phyloP scores from a whole-genome alignment of 805 yeast genomes.

The Candida insectalens region DNA sequence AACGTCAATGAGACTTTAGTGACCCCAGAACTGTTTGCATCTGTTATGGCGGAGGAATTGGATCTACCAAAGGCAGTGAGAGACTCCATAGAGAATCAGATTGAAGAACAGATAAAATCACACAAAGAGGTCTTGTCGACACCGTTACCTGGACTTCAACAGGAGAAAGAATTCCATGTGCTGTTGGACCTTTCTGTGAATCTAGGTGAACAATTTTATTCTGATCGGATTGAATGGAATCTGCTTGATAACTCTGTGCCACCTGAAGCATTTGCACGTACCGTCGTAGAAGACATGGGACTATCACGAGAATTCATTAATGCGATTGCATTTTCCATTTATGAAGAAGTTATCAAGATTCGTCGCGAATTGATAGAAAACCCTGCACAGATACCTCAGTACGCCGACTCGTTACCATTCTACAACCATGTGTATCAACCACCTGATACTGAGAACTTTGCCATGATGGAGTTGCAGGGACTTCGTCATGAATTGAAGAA shows the following conservation, averaged over 20 bases:
- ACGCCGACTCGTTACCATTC: constrained; percentile 26
- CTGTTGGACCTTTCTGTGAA: constrained; percentile 75
- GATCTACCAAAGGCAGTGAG: constrained; percentile 66
- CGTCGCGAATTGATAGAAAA: constrained; percentile 74
- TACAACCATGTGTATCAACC: constrained; percentile 25
- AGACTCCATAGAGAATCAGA: constrained; percentile 54
- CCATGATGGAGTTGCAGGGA: constrained; percentile 28
- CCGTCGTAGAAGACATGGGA: constrained; percentile 79
- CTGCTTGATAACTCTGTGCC: constrained; percentile 42
- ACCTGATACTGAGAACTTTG: constrained; percentile 9
- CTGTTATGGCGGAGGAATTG: constrained; percentile 70
- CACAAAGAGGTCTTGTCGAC: constrained; percentile 53
- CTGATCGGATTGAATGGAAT: constrained; percentile 95
- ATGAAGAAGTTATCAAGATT: constrained; percentile 67
- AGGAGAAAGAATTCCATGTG: constrained; percentile 53
- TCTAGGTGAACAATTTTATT: constrained; percentile 72
- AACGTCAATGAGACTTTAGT: constrained; percentile 53
- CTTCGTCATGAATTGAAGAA: constrained; percentile 65
- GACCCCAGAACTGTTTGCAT: constrained; percentile 68
- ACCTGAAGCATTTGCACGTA: constrained; percentile 78
- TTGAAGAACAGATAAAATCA: constrained; percentile 74
- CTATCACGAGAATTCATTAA: constrained; percentile 77
- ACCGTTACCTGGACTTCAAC: constrained; percentile 24
- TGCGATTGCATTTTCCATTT: constrained; percentile 79
- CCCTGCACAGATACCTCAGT: constrained; percentile 25